These are phyloP conservation scores for Botrytis pseudocinerea DNA, from an alignment of 2,329 filamentous ascomycete genomes.

Conservation along the genomic window DNA sequence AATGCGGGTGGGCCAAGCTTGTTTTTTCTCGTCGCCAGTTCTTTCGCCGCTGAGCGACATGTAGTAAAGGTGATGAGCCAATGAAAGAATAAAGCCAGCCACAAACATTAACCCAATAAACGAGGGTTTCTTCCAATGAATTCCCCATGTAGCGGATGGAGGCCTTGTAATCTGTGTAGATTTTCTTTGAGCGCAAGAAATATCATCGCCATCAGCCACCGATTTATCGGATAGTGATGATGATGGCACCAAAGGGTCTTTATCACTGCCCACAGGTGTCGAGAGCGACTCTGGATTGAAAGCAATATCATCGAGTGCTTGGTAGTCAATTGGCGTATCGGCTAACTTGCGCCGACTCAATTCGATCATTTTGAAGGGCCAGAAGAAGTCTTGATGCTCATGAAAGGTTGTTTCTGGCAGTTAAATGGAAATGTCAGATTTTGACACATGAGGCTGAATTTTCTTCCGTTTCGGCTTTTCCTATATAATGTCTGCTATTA, in stretches of 20 bases:
- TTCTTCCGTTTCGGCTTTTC: no score
- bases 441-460: neutral
- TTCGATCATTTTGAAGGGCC: neutral
- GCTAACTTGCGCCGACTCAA: neutral
- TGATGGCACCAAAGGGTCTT: neutral
- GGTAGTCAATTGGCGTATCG: neutral
- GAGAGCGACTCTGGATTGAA: neutral
- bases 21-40: constrained; percentile 19
- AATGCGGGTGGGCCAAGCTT: constrained; percentile 27
- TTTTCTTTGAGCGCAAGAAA: neutral
- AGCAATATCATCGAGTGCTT: constrained; percentile 1
- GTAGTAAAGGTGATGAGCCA: constrained; percentile 29
- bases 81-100: neutral
- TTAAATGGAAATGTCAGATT: neutral
- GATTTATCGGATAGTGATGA: neutral
- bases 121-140: constrained; percentile 5
- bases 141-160: neutral
- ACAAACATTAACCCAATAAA: constrained; percentile 1
- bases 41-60: constrained; percentile 19
- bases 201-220: neutral
- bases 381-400: neutral
- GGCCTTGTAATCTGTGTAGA: neutral
- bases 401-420: neutral
- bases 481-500: neutral
- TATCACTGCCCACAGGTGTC: neutral